These are phyloP conservation scores for Fusarium oxysporum DNA, from an alignment of 2,329 filamentous ascomycete genomes.

Conservation along the genomic window DNA sequence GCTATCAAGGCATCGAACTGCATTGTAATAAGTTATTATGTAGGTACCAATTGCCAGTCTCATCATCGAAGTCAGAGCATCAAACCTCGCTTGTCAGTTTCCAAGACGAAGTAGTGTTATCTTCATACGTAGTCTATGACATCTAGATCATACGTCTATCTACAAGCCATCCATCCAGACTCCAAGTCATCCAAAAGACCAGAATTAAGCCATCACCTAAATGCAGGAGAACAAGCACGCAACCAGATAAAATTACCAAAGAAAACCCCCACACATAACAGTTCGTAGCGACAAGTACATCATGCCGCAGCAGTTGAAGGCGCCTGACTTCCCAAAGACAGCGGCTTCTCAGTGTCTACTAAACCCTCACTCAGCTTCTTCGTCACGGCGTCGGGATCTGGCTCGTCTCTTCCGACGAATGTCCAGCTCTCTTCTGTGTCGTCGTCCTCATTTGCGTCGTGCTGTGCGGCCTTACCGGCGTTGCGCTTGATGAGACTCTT, in stretches of 20 bases:
- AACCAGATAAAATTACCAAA: neutral
- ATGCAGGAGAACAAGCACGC: neutral
- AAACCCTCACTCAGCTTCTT: constrained; percentile 55
- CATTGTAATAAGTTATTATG: neutral
- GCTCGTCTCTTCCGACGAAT: constrained; percentile 74
- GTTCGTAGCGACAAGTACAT: neutral
- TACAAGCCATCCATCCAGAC: constrained; percentile 10
- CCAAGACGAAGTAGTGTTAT: neutral
- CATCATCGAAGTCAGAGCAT: neutral
- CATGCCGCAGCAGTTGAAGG: constrained; percentile 19
- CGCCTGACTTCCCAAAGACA: constrained; percentile 42
- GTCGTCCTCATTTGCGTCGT: constrained; percentile 60
- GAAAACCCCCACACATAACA: neutral
- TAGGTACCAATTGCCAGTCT: neutral
- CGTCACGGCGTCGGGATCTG: constrained; percentile 57
- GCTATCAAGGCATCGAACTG: neutral
- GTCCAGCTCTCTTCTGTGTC: constrained; percentile 89
- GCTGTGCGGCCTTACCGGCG: constrained; percentile 61
- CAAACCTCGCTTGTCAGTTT: neutral
- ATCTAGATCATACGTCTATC: constrained; percentile 41
- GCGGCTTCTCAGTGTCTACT: constrained; percentile 35
- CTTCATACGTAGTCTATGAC: constrained; percentile 37
- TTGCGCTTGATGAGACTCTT: constrained; percentile 81
- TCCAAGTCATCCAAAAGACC: constrained; percentile 21
- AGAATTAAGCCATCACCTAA: constrained; percentile 15